A percentile compares a stretch with the other conserved stretches of the same genome.
Evolutionary conservation across 257 asterid genomes (phyloP).

Genomic region (Lithospermum erythrorhizon): DNA sequence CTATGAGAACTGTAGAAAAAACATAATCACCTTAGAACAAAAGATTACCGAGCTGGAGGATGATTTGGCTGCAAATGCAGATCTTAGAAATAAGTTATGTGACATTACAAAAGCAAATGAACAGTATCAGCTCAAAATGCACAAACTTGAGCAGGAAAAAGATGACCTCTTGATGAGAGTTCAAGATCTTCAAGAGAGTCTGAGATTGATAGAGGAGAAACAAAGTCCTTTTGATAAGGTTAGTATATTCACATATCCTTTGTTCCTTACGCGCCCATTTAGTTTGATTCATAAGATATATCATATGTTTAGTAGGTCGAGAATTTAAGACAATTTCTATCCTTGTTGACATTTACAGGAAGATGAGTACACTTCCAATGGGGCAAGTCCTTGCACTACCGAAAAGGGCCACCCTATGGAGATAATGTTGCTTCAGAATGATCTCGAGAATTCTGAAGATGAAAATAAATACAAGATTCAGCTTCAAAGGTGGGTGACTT

Average conservation of each 20-base stretch:
- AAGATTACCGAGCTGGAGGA: constrained; percentile 43
- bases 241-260: background rate
- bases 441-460: constrained; percentile 21
- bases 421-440: constrained; percentile 19
- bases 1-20: constrained; percentile 50
- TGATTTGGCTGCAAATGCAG: constrained; percentile 29
- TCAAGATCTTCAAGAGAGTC: constrained; percentile 43
- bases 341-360: background rate
- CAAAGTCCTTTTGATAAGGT: constrained; percentile 35
- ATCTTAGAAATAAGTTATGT: constrained; percentile 33
- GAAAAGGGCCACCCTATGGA: constrained; percentile 13
- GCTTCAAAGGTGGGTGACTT: constrained; percentile 33
- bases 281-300: background rate
- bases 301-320: background rate
- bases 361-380: constrained; percentile 8
- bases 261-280: background rate
- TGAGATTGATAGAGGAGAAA: constrained; percentile 33
- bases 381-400: constrained; percentile 11
- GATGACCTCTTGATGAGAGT: constrained; percentile 37
- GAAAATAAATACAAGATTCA: constrained; percentile 26
- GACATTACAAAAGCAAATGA: constrained; percentile 35
- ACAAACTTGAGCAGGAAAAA: constrained; percentile 54
- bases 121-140: constrained; percentile 44
- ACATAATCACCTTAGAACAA: constrained; percentile 32
- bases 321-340: no score